Evolutionary conservation across 495 filamentous ascomycete genomes (phyloP).

Genomic region (Penicillium cinerascens): DNA sequence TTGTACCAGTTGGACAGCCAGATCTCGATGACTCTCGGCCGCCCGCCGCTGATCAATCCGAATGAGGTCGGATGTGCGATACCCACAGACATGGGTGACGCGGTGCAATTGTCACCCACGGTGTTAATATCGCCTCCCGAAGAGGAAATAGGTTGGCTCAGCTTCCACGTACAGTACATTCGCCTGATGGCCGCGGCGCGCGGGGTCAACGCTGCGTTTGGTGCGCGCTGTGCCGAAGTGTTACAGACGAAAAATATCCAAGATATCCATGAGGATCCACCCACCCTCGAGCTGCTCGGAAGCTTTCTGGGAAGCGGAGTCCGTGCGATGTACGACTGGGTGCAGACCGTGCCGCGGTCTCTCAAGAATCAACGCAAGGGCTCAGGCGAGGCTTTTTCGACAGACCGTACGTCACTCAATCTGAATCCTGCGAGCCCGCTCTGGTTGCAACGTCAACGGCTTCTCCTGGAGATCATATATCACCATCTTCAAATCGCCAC

Average conservation of each 20-base stretch:
- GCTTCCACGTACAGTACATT: not conserved
- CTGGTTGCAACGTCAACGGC: conserved; percentile 49
- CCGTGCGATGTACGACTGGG: conserved; percentile 23
- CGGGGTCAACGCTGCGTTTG: too few relatives aligned
- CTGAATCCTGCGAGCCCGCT: conserved; percentile 36
- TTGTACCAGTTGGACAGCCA: conserved; percentile 48
- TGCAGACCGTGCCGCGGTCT: conserved; percentile 32
- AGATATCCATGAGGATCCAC: not conserved
- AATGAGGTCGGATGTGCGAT: conserved; percentile 36
- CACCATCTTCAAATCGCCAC: conserved; percentile 43
- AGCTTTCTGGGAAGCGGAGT: conserved; percentile 25
- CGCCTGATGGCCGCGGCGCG: too few relatives aligned
- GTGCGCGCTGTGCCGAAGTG: too few relatives aligned
- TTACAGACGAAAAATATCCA: not conserved
- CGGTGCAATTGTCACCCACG: conserved; percentile 13
- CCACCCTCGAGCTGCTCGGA: conserved; percentile 17
- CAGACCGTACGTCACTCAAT: conserved; percentile 30
- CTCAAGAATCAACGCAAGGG: conserved; percentile 36
- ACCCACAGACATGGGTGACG: conserved; percentile 34
- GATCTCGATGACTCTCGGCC: conserved; percentile 49
- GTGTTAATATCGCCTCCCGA: conserved; percentile 28
- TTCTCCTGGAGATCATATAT: conserved; percentile 50
- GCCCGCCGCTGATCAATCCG: conserved; percentile 33
- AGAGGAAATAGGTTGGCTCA: conserved; percentile 5
- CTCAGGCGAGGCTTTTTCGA: conserved; percentile 38